Evolutionary conservation across 306 rosid genomes (phyloP), one percentile per base, ranked within the genome.

Genomic region (Castanea sativa): DNA sequence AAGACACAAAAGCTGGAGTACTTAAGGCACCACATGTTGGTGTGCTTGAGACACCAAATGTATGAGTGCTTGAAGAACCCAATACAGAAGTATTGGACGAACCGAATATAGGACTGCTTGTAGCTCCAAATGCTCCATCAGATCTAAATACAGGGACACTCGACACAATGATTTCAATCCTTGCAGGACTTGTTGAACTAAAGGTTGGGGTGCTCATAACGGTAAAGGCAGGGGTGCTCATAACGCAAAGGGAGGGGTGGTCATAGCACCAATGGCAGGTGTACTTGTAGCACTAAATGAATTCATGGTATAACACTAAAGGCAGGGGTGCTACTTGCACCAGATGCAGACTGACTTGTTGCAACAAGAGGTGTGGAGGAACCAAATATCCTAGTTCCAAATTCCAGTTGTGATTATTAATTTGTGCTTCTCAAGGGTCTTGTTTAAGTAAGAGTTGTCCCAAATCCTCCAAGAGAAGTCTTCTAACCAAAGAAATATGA

Each of bases 321-420:
- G 53, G 53, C 5, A 49, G 53, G 16, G 16, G 45, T 41, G 45
- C 53, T 49, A 49, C 53, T 29, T 1, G 90, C 64, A 51, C 91
- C 94, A 81, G 87, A 92, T 25, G 91, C 77, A 32, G 89, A 87
- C 86, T 87, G 97, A 59, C 84, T 73, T 58, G 94, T 58, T 58
- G 85, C 93, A 68, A 91, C 97, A 79, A 94, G 90, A 82, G 97
- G 94, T 74, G 94, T 83, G 73, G 97, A 82, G 61, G 97, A 87
- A 80, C 97, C 96, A 85, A 96, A 93, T 65, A 92, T 60, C 75
- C 91, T 89, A 86, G 91, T 90, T 58, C 99, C 99, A 74, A 95
- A 93, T 61, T 96, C 93, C 51, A 97, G 91, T 76, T 91, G 98
- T 55, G 99, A 90, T 64, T 86, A 90, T 74, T 91, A 98, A 49